These are phyloP conservation scores for Sporothrix pseudoabietina DNA, from an alignment of 2,329 filamentous ascomycete genomes.

Conservation along the genomic window DNA sequence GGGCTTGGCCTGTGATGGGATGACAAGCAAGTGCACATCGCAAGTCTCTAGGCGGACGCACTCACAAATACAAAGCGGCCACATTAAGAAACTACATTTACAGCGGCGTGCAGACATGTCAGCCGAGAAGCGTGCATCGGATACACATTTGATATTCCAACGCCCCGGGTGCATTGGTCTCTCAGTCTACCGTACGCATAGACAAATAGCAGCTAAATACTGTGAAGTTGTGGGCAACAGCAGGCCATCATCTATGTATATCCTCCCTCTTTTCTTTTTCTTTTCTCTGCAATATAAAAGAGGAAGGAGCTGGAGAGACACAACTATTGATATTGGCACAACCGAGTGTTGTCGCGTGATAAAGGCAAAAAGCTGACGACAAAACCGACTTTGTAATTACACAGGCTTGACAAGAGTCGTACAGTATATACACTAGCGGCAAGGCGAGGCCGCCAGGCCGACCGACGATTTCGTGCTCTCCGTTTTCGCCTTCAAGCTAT, in stretches of 20 bases:
- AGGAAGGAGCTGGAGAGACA: neutral
- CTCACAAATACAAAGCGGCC: neutral
- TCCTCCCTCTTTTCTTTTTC: neutral
- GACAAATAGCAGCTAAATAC: neutral
- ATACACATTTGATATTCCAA: neutral
- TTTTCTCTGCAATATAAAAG: neutral
- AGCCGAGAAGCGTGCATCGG: neutral
- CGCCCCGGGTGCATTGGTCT: neutral
- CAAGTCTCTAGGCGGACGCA: neutral
- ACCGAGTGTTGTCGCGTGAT: neutral
- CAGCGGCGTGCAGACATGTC: neutral
- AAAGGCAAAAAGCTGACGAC: neutral
- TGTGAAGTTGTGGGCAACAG: neutral
- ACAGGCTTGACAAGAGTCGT: neutral
- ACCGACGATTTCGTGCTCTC: neutral
- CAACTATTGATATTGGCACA: neutral
- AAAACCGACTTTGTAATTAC: neutral
- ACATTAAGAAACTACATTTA: neutral
- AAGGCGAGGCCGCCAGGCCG: neutral
- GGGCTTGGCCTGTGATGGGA: constrained; percentile 4
- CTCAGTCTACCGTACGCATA: neutral
- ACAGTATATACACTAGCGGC: neutral
- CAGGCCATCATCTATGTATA: neutral
- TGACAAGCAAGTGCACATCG: neutral
- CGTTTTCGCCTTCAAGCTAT: constrained; percentile 5